Conservation (phyloP, 139 green algal species). For the Coelastrella sp. region DNA sequence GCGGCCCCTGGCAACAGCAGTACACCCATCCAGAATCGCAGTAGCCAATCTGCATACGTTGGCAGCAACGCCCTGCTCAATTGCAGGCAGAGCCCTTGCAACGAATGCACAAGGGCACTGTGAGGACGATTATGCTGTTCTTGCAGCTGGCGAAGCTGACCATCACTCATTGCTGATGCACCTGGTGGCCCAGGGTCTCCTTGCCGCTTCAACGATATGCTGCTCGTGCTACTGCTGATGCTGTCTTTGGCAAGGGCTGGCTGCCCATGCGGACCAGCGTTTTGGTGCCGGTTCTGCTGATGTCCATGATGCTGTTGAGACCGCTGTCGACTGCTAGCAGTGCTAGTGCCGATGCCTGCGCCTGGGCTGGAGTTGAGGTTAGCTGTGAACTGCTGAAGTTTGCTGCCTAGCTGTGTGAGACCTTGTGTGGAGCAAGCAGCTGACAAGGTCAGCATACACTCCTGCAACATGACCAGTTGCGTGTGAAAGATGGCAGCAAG, state of each 20-base stretch:
- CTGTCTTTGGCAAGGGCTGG: neutral
- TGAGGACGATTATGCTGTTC: neutral
- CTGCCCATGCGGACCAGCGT: neutral
- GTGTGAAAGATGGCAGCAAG: too few species aligned
- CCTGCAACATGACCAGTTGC: too few species aligned
- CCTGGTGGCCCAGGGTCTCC: neutral
- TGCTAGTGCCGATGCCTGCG: neutral
- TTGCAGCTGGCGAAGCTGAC: neutral
- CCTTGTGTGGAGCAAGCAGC: constrained; percentile 20
- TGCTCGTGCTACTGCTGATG: constrained; percentile 19
- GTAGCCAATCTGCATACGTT: constrained; percentile 47
- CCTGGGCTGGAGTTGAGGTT: constrained; percentile 2
- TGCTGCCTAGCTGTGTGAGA: neutral
- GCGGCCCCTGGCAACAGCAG: constrained; percentile 41
- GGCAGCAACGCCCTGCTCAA: constrained; percentile 51
- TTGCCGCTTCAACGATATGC: neutral
- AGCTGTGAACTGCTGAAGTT: constrained; percentile 24
- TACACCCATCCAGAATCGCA: constrained; percentile 47
- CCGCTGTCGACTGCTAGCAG: neutral
- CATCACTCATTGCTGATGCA: neutral
- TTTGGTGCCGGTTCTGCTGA: neutral
- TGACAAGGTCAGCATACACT: constrained; percentile 13
- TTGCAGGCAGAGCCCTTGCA: constrained; percentile 12
- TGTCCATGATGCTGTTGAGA: constrained; percentile 7
- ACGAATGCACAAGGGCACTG: constrained; percentile 22